Evolutionary conservation across 2,329 filamentous ascomycete species (phyloP).

Genomic region (Aaosphaeria arxii): DNA sequence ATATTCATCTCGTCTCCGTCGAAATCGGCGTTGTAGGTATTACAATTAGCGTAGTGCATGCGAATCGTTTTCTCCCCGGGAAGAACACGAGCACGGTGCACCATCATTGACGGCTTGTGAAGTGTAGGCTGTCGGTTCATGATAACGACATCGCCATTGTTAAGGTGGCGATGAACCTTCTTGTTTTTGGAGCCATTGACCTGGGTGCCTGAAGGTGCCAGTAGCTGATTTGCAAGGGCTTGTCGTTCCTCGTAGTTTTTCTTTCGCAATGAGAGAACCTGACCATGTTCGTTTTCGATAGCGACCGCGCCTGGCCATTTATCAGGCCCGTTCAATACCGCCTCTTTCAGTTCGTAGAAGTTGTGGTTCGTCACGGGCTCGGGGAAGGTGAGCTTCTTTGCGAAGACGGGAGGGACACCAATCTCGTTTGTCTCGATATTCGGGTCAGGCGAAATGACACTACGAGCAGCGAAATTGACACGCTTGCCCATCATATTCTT

Average conservation of each 20-base stretch:
- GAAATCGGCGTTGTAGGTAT: conserved; percentile 99
- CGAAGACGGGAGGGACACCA: conserved; percentile 96
- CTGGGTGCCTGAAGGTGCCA: conserved; percentile 75
- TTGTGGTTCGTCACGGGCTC: conserved; percentile 98
- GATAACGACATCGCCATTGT: conserved; percentile 92
- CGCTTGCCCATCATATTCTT: conserved; percentile 99
- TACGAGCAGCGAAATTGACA: conserved; percentile 96
- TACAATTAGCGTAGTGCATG: conserved; percentile 99
- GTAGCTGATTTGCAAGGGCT: conserved; percentile 86
- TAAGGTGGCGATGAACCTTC: conserved; percentile 93
- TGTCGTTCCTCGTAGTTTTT: conserved; percentile 87
- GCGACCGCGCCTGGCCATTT: conserved; percentile 93
- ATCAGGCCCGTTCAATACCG: conserved; percentile 89
- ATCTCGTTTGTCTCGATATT: conserved; percentile 99
- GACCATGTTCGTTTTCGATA: conserved; percentile 93
- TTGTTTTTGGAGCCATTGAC: conserved; percentile 80
- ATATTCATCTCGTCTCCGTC: conserved; percentile 99
- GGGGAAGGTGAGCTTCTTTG: conserved; percentile 91
- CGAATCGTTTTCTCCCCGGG: conserved; percentile 95
- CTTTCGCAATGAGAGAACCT: conserved; percentile 80
- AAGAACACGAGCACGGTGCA: conserved; percentile 86
- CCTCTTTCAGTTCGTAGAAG: conserved; percentile 91
- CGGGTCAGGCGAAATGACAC: conserved; percentile 96
- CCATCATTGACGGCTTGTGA: conserved; percentile 99
- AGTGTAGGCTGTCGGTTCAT: conserved; percentile 99